Base-by-base conservation (phyloP, 2,329 filamentous ascomycete genomes). In the Penicillium sp. region DNA sequence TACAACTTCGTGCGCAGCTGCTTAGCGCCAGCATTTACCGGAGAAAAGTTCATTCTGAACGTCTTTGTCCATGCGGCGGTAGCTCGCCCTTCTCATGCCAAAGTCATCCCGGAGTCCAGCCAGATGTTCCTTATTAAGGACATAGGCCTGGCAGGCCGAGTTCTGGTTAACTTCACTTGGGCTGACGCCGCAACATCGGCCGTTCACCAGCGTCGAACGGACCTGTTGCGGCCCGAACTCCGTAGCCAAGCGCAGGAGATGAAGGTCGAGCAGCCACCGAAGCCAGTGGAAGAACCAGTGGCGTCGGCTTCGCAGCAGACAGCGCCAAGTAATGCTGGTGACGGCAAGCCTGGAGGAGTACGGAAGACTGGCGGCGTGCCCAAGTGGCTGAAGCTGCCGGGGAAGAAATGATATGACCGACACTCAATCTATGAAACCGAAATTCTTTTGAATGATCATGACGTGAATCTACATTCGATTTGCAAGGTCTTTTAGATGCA, bases 91-190 rank as follows among this genome's bases (percentile, higher is more conserved):
- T 62, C 38, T 17, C 37, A 48, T 38, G 35, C 43, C 30, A 58
- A 53, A 8, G 50, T 56, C 8, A 60, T 71, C n/a, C 64, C 67
- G 0, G 64, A 69, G 26, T 64, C 72, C 75, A 59, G 77, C 63
- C 41, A 60, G 20, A 51, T 48, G n/a, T 48, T 50, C 30, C 70
- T 96, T n/a, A 86, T 96, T 41, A 74, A 76, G 36, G 80, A 83
- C 41, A 76, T 94, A 51, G 80, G 82, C 10, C 77, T 96, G 47
- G 76, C 75, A 3, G 81, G 82, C 5, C 77, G 80, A 21, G 82
- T 90, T 20, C 71, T 94, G 7, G 71, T 96, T 29, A 91, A 84
- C 44, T 77, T 94, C 45, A 68, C 81, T 1, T 94, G 88, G 86
- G 79, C 81, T 14, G 77, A 83, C 32, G 72, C 65, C 25, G 84